Evolutionary conservation across 2,329 filamentous ascomycete genomes (phyloP).

Genomic region (Drechslera avenae): DNA sequence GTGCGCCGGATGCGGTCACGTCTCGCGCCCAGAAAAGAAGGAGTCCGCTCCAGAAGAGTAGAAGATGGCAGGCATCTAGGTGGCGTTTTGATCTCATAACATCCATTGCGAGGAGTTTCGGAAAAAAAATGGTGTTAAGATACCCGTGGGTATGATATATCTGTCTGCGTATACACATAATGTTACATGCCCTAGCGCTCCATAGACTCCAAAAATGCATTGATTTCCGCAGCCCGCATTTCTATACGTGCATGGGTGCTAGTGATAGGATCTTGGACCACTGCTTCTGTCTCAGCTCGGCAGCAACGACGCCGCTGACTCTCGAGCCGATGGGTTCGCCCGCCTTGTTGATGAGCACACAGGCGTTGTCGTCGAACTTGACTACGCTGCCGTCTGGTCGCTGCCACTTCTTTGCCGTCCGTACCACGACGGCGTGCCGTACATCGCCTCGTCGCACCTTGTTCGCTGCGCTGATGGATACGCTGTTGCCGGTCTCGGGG

Average conservation of each 20-base stretch:
- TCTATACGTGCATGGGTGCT: constrained; percentile 80
- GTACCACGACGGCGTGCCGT: constrained; percentile 91
- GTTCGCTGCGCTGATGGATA: constrained; percentile 75
- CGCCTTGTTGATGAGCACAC: constrained; percentile 94
- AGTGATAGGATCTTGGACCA: constrained; percentile 99
- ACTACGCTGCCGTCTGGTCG: constrained; percentile 87
- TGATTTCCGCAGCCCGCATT: constrained; percentile 4
- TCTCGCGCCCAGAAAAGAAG: constrained; percentile 60
- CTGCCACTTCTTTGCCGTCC: constrained; percentile 85
- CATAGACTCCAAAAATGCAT: constrained; percentile 15
- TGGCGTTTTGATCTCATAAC: constrained; percentile 39
- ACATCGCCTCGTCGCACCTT: constrained; percentile 98
- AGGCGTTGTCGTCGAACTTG: constrained; percentile 96
- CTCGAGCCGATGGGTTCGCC: constrained; percentile 94
- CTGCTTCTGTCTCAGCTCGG: constrained; percentile 86
- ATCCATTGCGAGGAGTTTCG: constrained; percentile 34
- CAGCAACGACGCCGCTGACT: constrained; percentile 75
- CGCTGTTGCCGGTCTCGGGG: constrained; percentile 71
- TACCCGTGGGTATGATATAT: constrained; percentile 45
- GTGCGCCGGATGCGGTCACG: constrained; percentile 90
- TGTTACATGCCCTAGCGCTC: constrained; percentile 27
- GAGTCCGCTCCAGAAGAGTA: constrained; percentile 12
- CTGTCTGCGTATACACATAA: constrained; percentile 38
- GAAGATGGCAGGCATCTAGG: constrained; percentile 31
- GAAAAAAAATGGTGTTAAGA: constrained; percentile 35